These are phyloP conservation scores for Fusarium sp. DNA, from an alignment of 2,329 filamentous ascomycete genomes.

Conservation along the genomic window DNA sequence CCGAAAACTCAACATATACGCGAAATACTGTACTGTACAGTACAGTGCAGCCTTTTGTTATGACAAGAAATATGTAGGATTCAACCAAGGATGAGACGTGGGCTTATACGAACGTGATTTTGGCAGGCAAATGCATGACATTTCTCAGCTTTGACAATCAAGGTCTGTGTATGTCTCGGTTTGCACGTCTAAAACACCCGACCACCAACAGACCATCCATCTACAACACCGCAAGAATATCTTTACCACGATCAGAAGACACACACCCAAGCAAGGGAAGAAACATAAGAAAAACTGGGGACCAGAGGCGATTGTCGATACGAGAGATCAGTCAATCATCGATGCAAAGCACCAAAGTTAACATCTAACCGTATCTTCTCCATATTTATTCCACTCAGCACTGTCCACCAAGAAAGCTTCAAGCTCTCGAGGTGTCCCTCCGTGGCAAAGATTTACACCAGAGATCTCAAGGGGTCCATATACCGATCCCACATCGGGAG, in stretches of 20 bases:
- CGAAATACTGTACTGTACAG: conserved; percentile 13
- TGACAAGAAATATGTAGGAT: conserved; percentile 1
- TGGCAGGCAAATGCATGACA: conserved; percentile 26
- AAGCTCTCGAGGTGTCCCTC: conserved; percentile 16
- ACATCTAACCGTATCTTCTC: conserved; percentile 22
- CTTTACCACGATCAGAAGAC: conserved; percentile 13
- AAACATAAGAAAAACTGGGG: conserved; percentile 21
- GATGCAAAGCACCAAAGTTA: neutral
- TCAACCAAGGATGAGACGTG: conserved; percentile 14
- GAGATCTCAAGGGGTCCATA: conserved; percentile 30
- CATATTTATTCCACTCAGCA: conserved; percentile 27
- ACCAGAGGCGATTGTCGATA: conserved; percentile 11
- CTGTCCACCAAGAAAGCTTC: conserved; percentile 25
- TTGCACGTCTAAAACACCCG: neutral
- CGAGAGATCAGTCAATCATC: conserved; percentile 21
- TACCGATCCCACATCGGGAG: conserved; percentile 26
- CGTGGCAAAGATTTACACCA: conserved; percentile 37
- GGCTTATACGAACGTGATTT: conserved; percentile 10
- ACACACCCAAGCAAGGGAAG: conserved; percentile 12
- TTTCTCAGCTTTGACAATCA: neutral
- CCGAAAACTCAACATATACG: conserved; percentile 15
- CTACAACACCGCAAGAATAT: conserved; percentile 15
- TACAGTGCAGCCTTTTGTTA: conserved; percentile 11
- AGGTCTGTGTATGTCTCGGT: neutral
- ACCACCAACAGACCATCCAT: conserved; percentile 9